Evolutionary conservation across 2,329 filamentous ascomycete genomes (phyloP), one percentile per base, ranked within the genome.

Genomic region (Zasmidium citrigriseum): DNA sequence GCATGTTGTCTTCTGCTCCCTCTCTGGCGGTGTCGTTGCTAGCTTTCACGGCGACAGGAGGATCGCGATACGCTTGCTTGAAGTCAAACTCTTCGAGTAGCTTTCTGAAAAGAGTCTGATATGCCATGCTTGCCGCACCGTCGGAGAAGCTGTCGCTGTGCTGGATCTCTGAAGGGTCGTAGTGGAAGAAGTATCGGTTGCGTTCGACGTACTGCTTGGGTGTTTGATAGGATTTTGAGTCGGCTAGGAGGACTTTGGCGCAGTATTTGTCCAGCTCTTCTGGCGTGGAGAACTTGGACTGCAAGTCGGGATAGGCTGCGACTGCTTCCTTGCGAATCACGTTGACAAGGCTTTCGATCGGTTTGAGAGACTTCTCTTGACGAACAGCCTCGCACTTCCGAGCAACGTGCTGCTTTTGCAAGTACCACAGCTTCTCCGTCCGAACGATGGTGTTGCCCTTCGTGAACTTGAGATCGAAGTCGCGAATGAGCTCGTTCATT

Each of bases 381-480:
- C 82, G 81, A 62, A 78, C 77, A 21, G 70, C 71, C 46, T 77
- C 67, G 38, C 80, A 79, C 52, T 78, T 78, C 4, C 76, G 75
- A 41, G 78, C 75, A n/a, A 82, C 82, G 70, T 93, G 90, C 48
- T 84, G 82, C 66, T 84, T 86, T 69, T 97, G 91, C 50, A 98
- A 83, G 72, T 87, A 91, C 67, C 85, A 83, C 16, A 98, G 82
- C 71, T 98, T 99, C 50, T 87, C 85, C 52, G 88, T 83, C 20
- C 89, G 86, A 18, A 97, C 90, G 14, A 89, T 88, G 5, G 93
- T 91, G 72, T 97, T 93, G 10, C 93, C 93, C 67, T 89, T 90
- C 2, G 92, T 98, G 76, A 97, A 96, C 70, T 91, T 92, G 64
- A 96, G 82, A 47, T 87, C 86, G 71, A 97, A 93, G 84, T 91